Evolutionary conservation across 129 eudicot genomes (phyloP).

Genomic region (Lonicera japonica): DNA sequence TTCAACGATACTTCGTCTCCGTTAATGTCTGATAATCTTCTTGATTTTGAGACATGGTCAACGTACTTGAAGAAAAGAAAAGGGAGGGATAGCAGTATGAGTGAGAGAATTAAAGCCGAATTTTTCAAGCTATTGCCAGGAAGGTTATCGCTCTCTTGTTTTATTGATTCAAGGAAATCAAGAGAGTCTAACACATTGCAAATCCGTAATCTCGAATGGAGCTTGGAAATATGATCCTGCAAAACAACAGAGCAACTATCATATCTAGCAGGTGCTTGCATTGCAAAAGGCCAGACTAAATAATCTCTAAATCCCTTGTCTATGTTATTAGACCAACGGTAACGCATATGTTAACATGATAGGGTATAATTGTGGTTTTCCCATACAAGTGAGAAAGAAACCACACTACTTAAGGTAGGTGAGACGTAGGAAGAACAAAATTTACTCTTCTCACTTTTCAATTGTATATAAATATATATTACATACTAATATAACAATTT

Average conservation of each 20-base stretch:
- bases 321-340: too few relatives aligned
- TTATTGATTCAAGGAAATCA: constrained; percentile 19
- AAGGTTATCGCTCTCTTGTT: constrained; percentile 19
- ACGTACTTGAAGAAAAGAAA: constrained; percentile 64
- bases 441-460: too few relatives aligned
- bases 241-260: constrained; percentile 1
- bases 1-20: constrained; percentile 64
- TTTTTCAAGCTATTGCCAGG: constrained; percentile 44
- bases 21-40: constrained; percentile 40
- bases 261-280: too few relatives aligned
- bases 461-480: too few relatives aligned
- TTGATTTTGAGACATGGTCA: constrained; percentile 49
- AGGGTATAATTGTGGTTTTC: too few relatives aligned
- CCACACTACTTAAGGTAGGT: too few relatives aligned
- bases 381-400: too few relatives aligned
- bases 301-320: too few relatives aligned
- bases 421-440: too few relatives aligned
- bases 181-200: constrained; percentile 42
- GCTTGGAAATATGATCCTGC: constrained; percentile 61
- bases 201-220: constrained; percentile 36
- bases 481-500: too few relatives aligned
- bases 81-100: constrained; percentile 55
- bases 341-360: too few relatives aligned
- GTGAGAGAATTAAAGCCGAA: constrained; percentile 46
- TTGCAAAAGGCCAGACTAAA: too few relatives aligned